Base-by-base conservation (phyloP, 2,329 filamentous ascomycete species). In the Hawksworthiomyces lignivorus region DNA sequence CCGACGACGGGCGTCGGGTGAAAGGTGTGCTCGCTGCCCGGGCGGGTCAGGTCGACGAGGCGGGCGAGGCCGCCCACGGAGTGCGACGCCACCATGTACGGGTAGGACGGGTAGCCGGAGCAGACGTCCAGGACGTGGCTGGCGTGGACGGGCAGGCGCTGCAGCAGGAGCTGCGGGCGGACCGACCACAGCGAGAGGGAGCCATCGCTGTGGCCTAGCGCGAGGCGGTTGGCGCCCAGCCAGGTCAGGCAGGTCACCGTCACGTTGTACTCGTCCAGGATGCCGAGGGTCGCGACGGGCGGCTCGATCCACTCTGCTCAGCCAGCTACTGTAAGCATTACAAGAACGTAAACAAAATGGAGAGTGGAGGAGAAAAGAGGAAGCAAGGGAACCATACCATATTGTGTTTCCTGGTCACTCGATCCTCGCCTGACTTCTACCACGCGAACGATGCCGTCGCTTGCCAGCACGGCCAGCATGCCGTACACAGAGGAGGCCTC, bases 131-230 rank as follows among this genome's bases (percentile, higher is more conserved):
- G 63, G 4, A 79, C 62, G 40, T 66, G 59, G 36, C 67, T 74
- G 45, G 69, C 67, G 51, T 79, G 75, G n/a, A 72, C 61, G 5
- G 69, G 63, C 36, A 73, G 67, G 3, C 75, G 68, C 31, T 68
- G 68, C 21, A 79, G 60, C 38, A 76, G 57, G 20, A 62, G 57
- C 33, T 55, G 58, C 1, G 75, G 75, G 29, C 62, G 61, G 31
- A 79, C 52, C 10, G 74, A 78, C 75, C 75, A 80, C 10, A 78
- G 59, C 17, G 65, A 64, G 27, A 79, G 60, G 17, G 70, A 73
- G 24, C 75, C 75, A 46, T 80, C 75, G 0, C 65, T 67, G 52
- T 77, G 73, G 36, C 73, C 75, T 22, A 75, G 59, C 0, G 64
- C 71, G 29, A 80, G 57, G 18, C 73, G 69, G 51, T 78, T 78